These are phyloP conservation scores for Salix koriyanagi DNA, from an alignment of 345 rosid genomes.

Conservation along the genomic window DNA sequence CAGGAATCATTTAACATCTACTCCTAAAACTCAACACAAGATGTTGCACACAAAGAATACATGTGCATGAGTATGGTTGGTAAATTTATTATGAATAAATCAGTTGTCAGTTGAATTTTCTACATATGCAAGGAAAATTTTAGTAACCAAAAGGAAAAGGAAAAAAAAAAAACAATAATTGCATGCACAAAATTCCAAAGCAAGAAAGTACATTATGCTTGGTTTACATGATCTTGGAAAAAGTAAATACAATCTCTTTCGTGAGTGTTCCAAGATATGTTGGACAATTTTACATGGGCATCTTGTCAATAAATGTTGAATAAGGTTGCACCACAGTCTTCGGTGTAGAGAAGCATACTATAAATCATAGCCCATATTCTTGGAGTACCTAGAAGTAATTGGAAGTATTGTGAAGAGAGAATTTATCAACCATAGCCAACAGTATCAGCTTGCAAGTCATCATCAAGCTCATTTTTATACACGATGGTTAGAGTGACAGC, in stretches of 20 bases:
- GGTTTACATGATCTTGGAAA: not conserved
- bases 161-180: not conserved
- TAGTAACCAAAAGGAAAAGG: not conserved
- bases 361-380: not conserved
- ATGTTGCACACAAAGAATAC: not conserved
- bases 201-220: not conserved
- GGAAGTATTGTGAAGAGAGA: not conserved
- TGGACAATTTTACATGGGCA: not conserved
- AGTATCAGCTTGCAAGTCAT: not conserved
- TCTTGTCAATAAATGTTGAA: not conserved
- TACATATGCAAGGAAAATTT: not conserved
- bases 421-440: not conserved
- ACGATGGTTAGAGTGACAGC: not conserved
- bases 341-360: conserved; percentile 1
- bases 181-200: not conserved
- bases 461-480: not conserved
- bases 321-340: not conserved
- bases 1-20: not conserved
- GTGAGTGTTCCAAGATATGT: not conserved
- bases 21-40: not conserved
- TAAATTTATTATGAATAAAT: not conserved
- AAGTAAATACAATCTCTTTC: not conserved
- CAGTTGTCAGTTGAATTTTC: not conserved
- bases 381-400: not conserved
- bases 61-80: not conserved